These are phyloP conservation scores for Cladophialophora exuberans DNA, from an alignment of 2,329 filamentous ascomycete species.

Conservation along the genomic window DNA sequence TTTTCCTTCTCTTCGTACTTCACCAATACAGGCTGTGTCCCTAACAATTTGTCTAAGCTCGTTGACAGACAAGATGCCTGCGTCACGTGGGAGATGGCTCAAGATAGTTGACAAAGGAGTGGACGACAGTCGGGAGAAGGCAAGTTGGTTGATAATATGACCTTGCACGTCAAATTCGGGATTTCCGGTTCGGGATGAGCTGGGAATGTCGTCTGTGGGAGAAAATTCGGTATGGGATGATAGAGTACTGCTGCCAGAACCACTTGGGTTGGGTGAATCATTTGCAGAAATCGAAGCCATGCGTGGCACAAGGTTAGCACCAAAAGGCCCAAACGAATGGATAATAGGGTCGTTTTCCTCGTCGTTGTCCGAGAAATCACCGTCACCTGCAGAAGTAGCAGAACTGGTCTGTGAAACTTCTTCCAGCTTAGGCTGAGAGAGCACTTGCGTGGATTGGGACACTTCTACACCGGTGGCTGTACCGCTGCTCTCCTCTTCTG, in stretches of 20 bases:
- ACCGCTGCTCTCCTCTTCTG: slow-evolving; percentile 28
- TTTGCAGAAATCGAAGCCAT: slow-evolving; percentile 75
- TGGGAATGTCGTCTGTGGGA: slow-evolving; percentile 39
- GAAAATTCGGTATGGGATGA: slow-evolving; percentile 40
- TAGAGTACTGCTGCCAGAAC: slow-evolving; percentile 33
- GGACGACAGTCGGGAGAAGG: slow-evolving; percentile 89
- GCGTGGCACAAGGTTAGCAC: slow-evolving; percentile 79
- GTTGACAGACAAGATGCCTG: slow-evolving; percentile 58
- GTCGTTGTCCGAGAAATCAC: slow-evolving; percentile 74
- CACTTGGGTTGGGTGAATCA: slow-evolving; percentile 56
- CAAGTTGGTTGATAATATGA: slow-evolving; percentile 92
- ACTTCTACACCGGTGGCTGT: slow-evolving; percentile 5
- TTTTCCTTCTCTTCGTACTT: slow-evolving; percentile 88
- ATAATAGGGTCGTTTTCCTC: slow-evolving; percentile 95
- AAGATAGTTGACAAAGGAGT: slow-evolving; percentile 89
- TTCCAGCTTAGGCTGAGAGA: slow-evolving; percentile 37
- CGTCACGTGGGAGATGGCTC: slow-evolving; percentile 71
- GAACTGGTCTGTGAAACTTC: slow-evolving; percentile 15
- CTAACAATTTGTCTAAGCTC: slow-evolving; percentile 74
- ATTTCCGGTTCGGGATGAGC: slow-evolving; percentile 37
- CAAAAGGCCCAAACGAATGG: slow-evolving; percentile 89
- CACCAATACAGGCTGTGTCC: slow-evolving; percentile 76
- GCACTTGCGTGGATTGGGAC: slow-evolving; percentile 34
- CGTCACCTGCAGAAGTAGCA: slow-evolving; percentile 45
- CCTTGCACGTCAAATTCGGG: slow-evolving; percentile 60